Evolutionary conservation across 1,139 yeast genomes (phyloP), one percentile per base, ranked within the genome.

Genomic region (Kazachstania sp.): DNA sequence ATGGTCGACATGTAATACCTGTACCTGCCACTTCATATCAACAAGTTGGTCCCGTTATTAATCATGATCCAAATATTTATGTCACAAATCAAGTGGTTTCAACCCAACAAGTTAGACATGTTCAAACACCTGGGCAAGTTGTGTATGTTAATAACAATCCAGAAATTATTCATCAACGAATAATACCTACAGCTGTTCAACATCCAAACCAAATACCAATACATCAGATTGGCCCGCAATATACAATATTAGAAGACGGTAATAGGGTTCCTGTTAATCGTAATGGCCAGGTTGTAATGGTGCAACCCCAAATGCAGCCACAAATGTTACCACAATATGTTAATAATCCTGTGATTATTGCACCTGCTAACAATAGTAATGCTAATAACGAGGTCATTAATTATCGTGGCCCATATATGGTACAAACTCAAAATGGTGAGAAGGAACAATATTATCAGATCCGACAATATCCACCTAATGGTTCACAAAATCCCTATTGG

Each of bases 71-170:
- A 9, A 23, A 35, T 36, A 16, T 41, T 3, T 41, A 41, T 26
- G 15, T 41, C 15, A 18, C 39, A 15, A 34, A 41, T 26, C 26
- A 29, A 30, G n/a, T 32, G 19, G 31, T 26, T 12, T 36, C 28
- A 7, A n/a, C n/a, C n/a, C 32, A 34, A 4, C 13, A 12, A 12
- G 16, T 15, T 16, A 20, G 34, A 7, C 35, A n/a, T 3, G 13
- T 31, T 15, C 42, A 35, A 1, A 19, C 26, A n/a, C 36, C 40
- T 15, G 28, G 15, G 15, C 44, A 34, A 15, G 19, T 26, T 11
- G 34, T 41, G 16, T 41, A 34, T 35, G 18, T 41, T 34, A 36
- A 41, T 36, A 23, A 41, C 23, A 35, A 19, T 13, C 37, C 12
- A 19, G 37, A 40, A 12, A 39, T 39, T 6, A 40, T 40, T 9